Evolutionary conservation across 2,329 filamentous ascomycete genomes (phyloP), one percentile per base, ranked within the genome.

Genomic region (Penicillium palitans): DNA sequence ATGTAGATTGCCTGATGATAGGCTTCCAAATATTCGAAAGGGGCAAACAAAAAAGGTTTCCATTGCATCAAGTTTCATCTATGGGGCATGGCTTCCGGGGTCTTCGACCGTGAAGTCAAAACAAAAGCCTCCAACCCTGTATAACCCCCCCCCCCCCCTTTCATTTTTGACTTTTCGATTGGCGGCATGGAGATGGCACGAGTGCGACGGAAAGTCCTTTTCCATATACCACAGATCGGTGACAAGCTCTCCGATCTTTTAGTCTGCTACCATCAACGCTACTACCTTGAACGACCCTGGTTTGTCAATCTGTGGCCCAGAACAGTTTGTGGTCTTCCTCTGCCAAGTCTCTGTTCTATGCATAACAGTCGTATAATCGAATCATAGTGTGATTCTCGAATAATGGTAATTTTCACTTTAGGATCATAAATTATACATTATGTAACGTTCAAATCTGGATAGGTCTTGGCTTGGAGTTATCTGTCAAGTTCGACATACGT

Each of bases 211-310:
- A 44, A 55, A 41, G 49, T 45, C 13, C 7, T 41, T n/a, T 53
- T 21, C 37, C 35, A 17, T 44, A 44, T 40, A 47, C 48, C 19
- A 55, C 35, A 58, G 55, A 58, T 64, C 60, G 57, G 50, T 54
- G 24, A 57, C 8, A 6, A 29, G 41, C 39, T 49, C 44, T 54
- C 51, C 48, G 55, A 50, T 29, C 21, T 9, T 55, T 46, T 42
- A 55, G 58, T 64, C 55, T 54, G 40, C 17, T 27, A 17, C 29
- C 55, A 58, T 53, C 52, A 25, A 42, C 51, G 33, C 44, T 66
- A 58, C 60, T 58, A 61, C 61, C 35, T 49, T 60, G 60, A 61
- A 59, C 57, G 51, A 64, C 55, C 52, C 54, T 59, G 13, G 52
- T 54, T 58, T 51, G 56, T 46, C 49, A 39, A 55, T 56, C 25